Conservation (phyloP, 345 rosid genomes). For the Eutrema heterophyllum region DNA sequence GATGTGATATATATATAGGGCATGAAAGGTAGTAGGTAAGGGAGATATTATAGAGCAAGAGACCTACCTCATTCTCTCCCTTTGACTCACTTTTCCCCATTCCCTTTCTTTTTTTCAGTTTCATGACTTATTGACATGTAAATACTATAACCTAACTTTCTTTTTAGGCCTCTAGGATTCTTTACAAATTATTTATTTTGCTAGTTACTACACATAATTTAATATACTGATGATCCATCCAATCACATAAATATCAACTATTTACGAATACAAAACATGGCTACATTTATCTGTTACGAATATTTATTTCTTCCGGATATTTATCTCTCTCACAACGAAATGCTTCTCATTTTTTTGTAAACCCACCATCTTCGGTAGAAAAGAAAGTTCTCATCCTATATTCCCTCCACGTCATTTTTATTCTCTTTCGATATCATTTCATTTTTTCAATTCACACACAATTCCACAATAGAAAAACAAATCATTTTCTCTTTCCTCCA, state of each 20-base stretch:
- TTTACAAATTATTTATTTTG: neutral
- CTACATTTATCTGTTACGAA: neutral
- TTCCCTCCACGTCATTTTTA: too few relatives aligned
- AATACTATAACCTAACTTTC: neutral
- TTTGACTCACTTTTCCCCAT: conserved; percentile 21
- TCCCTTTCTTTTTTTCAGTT: neutral
- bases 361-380: too few relatives aligned
- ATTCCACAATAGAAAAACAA: too few relatives aligned
- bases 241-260: neutral
- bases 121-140: conserved; percentile 6
- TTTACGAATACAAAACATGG: neutral
- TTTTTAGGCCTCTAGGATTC: neutral
- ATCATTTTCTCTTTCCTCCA: too few relatives aligned
- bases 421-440: too few relatives aligned
- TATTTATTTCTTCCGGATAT: neutral
- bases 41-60: conserved; percentile 9
- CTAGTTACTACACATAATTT: neutral
- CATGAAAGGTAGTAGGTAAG: neutral
- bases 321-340: neutral
- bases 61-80: conserved; percentile 16
- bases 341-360: neutral
- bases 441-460: too few relatives aligned
- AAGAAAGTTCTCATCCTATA: too few relatives aligned
- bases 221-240: neutral
- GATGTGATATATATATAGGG: neutral